Evolutionary conservation across 306 rosid genomes (phyloP), one percentile per base, ranked within the genome.

Genomic region (Morella rubra): DNA sequence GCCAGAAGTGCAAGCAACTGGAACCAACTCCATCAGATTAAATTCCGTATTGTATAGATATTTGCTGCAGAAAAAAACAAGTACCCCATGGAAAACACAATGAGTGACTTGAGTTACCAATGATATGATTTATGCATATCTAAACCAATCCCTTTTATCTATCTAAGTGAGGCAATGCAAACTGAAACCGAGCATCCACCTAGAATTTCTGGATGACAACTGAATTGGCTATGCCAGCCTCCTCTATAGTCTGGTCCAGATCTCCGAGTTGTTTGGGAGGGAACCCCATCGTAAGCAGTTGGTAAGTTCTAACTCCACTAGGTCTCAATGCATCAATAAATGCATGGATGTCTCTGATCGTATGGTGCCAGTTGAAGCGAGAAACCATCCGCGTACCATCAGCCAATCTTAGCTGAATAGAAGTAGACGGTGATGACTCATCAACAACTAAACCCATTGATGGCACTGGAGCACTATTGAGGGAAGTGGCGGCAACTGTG

Each of bases 301-400:
- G 96, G 84, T 95, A 95, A 78, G 75, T 90, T 83, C 86, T 85
- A 10, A 47, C 81, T 20, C 97, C 97, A 40, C 87, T 85, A 1
- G 97, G 93, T 84, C 99, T 92, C 9, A 96, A 95, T 51, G 98
- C 96, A 84, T 92, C 96, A 42, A 95, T 92, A 77, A 95, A 92
- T 44, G 83, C 90, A 47, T 89, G 92, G 44, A 95, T 76, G 44
- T 95, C 99, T 77, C 99, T 83, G 72, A 95, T 81, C 40, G 97
- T 90, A 76, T 92, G 99, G 84, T 79, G 87, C 86, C 82, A 76
- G 83, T 95, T 95, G 90, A 95, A 92, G 60, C 92, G 97, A 67
- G 97, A 88, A 50, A 95, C 90, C 96, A 95, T 90, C 45, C 97
- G 93, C 0, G 99, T 95, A 50, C 99, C 99, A 82, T 95, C 99